phyloP scores from a whole-genome alignment of 257 asterid species.

The Plantago ovata region DNA sequence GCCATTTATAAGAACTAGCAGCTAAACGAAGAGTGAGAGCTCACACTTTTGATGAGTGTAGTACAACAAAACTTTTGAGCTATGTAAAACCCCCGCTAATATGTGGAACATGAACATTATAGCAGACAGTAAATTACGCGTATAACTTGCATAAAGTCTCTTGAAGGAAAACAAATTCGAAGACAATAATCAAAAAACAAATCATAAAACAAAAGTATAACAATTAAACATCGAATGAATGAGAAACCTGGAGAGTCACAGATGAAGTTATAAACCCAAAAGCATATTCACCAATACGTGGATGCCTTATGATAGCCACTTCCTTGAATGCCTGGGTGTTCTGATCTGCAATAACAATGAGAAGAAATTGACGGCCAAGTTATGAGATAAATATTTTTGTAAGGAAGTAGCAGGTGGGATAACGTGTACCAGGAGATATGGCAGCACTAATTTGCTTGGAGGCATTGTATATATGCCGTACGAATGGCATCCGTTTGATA shows the following conservation, averaged over 20 bases:
- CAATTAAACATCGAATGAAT: not conserved
- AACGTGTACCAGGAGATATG: slow-evolving; percentile 65
- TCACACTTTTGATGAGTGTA: too few species aligned
- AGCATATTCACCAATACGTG: slow-evolving; percentile 82
- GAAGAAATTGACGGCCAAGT: slow-evolving; percentile 18
- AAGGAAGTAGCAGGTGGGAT: slow-evolving; percentile 15
- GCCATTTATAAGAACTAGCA: too few species aligned
- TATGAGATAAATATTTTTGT: not conserved
- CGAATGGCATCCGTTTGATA: slow-evolving; percentile 79
- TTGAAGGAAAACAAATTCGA: not conserved
- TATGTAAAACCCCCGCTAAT: too few species aligned
- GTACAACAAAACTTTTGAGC: too few species aligned
- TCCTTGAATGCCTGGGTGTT: slow-evolving; percentile 75
- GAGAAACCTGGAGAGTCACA: slow-evolving; percentile 56
- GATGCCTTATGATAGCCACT: slow-evolving; percentile 80
- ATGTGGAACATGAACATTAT: too few species aligned
- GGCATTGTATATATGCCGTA: slow-evolving; percentile 74
- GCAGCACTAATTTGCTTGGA: slow-evolving; percentile 85
- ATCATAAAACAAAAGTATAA: slow-evolving; percentile 9
- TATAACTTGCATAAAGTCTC: too few species aligned
- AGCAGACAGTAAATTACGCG: too few species aligned
- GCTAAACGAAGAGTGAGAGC: too few species aligned
- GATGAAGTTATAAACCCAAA: slow-evolving; percentile 78
- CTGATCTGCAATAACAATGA: slow-evolving; percentile 44
- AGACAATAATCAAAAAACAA: slow-evolving; percentile 8